Evolutionary conservation across 1,284 basidiomycete genomes (phyloP).

Genomic region (Laetiporus sulphureus): DNA sequence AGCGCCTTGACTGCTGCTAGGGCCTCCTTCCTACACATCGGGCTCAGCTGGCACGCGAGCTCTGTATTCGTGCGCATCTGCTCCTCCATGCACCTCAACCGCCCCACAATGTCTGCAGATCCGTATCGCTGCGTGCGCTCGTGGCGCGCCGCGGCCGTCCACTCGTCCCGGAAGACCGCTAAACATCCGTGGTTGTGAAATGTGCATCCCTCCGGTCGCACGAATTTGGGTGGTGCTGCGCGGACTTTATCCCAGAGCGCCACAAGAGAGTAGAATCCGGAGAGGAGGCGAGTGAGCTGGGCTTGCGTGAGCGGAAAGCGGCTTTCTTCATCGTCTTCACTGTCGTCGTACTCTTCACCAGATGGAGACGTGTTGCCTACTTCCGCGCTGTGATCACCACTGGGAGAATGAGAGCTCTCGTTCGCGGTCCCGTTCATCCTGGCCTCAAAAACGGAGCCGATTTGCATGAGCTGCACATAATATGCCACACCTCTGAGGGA

Average conservation of each 20-base stretch:
- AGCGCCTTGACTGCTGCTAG: constrained; percentile 24
- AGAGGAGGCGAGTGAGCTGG: constrained; percentile 23
- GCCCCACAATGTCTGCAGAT: constrained; percentile 23
- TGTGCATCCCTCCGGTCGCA: constrained; percentile 23
- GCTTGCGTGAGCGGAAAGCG: constrained; percentile 15
- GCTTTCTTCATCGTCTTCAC: constrained; percentile 7
- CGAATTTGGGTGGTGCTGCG: constrained; percentile 18
- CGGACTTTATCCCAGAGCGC: constrained; percentile 23
- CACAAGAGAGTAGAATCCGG: constrained; percentile 25
- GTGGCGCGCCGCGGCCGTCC: constrained; percentile 18
- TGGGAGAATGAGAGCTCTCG: neutral
- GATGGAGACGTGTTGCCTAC: neutral
- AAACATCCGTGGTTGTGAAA: constrained; percentile 27
- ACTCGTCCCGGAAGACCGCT: constrained; percentile 22
- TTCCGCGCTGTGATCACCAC: constrained; percentile 7
- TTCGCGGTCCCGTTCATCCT: neutral
- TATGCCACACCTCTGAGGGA: constrained; percentile 23
- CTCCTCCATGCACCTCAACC: constrained; percentile 20
- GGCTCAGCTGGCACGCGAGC: constrained; percentile 21
- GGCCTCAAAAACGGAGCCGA: constrained; percentile 14
- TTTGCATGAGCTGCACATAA: constrained; percentile 25
- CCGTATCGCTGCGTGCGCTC: constrained; percentile 12
- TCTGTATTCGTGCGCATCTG: constrained; percentile 19
- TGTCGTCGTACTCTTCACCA: neutral
- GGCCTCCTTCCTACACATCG: constrained; percentile 27